These are phyloP conservation scores for Nemania bipapillata DNA, from an alignment of 2,329 filamentous ascomycete genomes.

Conservation along the genomic window DNA sequence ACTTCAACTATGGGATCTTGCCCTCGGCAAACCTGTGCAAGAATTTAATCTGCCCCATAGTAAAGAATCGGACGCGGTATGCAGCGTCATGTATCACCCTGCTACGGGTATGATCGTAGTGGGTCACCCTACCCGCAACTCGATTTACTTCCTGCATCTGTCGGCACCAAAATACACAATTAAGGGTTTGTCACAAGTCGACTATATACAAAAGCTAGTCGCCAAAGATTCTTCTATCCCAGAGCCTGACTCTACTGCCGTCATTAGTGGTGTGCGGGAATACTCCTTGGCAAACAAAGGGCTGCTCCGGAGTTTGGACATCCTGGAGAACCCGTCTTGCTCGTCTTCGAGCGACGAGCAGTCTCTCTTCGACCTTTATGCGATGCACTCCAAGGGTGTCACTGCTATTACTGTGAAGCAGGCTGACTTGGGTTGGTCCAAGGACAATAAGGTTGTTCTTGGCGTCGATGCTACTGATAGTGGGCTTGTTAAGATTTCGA, in stretches of 20 bases:
- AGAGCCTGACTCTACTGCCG: slow-evolving; percentile 91
- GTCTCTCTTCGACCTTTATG: slow-evolving; percentile 91
- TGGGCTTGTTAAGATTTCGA: slow-evolving; percentile 78
- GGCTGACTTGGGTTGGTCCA: slow-evolving; percentile 89
- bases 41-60: slow-evolving; percentile 96
- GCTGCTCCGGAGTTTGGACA: slow-evolving; percentile 86
- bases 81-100: slow-evolving; percentile 94
- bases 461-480: slow-evolving; percentile 79
- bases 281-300: slow-evolving; percentile 91
- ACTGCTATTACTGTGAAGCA: slow-evolving; percentile 87
- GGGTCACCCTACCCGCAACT: slow-evolving; percentile 95
- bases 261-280: slow-evolving; percentile 95
- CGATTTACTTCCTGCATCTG: slow-evolving; percentile 94
- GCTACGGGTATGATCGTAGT: slow-evolving; percentile 92
- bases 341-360: slow-evolving; percentile 73
- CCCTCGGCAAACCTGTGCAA: slow-evolving; percentile 92
- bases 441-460: slow-evolving; percentile 86
- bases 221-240: slow-evolving; percentile 77
- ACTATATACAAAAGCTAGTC: slow-evolving; percentile 82
- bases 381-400: slow-evolving; percentile 98
- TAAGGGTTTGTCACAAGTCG: slow-evolving; percentile 83
- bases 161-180: slow-evolving; percentile 94
- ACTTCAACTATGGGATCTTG: slow-evolving; percentile 97
- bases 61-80: slow-evolving; percentile 97
- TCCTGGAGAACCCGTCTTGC: slow-evolving; percentile 77